phyloP scores from a whole-genome alignment of 176 grass and related monocot species.

The Aegilops umbellulata region DNA sequence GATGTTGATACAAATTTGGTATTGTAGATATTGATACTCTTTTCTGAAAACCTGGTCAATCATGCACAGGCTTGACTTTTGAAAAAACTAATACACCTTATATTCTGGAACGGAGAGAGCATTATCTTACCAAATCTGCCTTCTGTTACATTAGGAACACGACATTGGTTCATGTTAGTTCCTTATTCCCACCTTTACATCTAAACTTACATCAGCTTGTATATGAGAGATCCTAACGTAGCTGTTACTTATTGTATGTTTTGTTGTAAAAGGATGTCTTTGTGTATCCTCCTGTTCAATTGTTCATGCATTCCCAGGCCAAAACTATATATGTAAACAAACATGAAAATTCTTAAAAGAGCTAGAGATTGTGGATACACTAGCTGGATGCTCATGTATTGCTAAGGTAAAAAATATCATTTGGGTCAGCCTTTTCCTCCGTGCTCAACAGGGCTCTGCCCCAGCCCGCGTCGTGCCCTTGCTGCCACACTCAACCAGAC shows the following conservation, averaged over 20 bases:
- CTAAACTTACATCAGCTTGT: not conserved
- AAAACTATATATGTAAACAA: not conserved
- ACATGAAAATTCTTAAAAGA: not conserved
- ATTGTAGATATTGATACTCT: too few species aligned
- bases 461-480: not conserved
- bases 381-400: not conserved
- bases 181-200: not conserved
- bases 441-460: not conserved
- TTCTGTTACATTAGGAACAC: not conserved
- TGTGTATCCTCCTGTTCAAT: not conserved
- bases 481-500: not conserved
- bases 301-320: not conserved
- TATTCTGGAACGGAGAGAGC: too few species aligned
- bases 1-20: too few species aligned
- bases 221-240: not conserved
- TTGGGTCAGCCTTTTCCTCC: not conserved
- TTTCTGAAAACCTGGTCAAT: too few species aligned
- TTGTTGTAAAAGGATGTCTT: too few species aligned
- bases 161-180: not conserved
- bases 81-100: too few species aligned
- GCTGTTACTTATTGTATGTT: not conserved
- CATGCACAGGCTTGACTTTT: too few species aligned
- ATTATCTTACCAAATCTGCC: not conserved
- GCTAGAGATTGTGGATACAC: not conserved
- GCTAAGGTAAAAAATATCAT: not conserved